Base-by-base conservation (phyloP, 2,329 filamentous ascomycete genomes). In the Albophoma yamanashiensis region DNA sequence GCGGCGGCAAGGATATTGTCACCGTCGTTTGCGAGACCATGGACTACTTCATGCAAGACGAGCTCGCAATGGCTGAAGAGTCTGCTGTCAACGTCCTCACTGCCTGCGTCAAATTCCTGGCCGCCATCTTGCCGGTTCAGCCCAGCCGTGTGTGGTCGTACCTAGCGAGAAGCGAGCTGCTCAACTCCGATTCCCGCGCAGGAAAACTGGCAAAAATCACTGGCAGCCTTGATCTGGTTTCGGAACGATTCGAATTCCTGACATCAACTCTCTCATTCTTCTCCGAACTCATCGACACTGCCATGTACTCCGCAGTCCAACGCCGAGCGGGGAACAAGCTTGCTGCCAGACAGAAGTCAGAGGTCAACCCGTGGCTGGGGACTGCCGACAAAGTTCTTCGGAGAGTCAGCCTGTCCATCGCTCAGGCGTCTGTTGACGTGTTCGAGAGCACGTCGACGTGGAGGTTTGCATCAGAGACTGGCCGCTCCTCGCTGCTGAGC, bases 121-220 rank as follows among this genome's bases (percentile, higher is more conserved):
- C 89, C 65, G 85, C 88, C 3, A 76, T 95, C 22, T 74, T 94
- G 34, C 79, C 82, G 66, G 89, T 82, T n/a, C 84, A 88, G 58
- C 93, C 94, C 0, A 89, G 89, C 60, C 82, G 92, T 62, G 86
- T 96, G 7, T 97, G 94, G 92, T 92, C 93, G 4, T 90, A 93
- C 70, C 82, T 99, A 67, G 85, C 88, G 4, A 86, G 91, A 60
- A 95, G 91, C 71, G 85, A 87, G 63, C 78, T 99, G 22, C 79
- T 99, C 55, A 89, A 89, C 65, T 83, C 86, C 7, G 87, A 91
- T 65, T 87, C 89, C 12, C 87, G 87, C 63, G 87, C 87, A 17
- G 90, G 91, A 14, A 87, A 89, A 62, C 81, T 99, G 62, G 84
- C 87, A 45, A 85, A 85, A 57, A 86, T 97, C 58, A 83, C 95